Base-by-base conservation (phyloP, 78 protist genomes). In the Dictyostelium brefeldianum region DNA sequence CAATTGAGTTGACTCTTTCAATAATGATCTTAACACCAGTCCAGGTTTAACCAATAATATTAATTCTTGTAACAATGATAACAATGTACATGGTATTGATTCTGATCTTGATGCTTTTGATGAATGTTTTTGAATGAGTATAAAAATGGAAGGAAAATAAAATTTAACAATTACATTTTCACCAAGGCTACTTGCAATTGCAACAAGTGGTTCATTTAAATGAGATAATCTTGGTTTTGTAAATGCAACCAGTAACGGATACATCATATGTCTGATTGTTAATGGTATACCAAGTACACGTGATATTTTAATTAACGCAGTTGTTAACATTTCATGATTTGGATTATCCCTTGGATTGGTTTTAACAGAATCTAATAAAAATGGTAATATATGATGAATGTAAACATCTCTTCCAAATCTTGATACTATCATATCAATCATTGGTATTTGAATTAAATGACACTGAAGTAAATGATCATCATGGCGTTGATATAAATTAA, bases 311-410 rank as follows among this genome's bases (percentile, higher is more conserved):
- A 87, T 87, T 18, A 87, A 27, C 1, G 80, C 93, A 0, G 81
- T 74, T 27, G 59, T 77, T 14, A 77, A n/a, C 82, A 84, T 84
- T 6, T 87, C 93, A 20, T 87, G 93, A 64, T 87, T 87, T 15
- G 92, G 84, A n/a, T 87, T 87, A 6, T 87, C 93, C 8, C 78
- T 31, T 29, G 93, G 93, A 65, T 87, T 87, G 57, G 93, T 87
- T 36, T 77, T 74, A 15, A 87, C 71, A 51, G 67, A 43, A 20
- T 74, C 84, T 12, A 87, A 41, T 4, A 87, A 54, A 79, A 87
- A 87, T 15, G 93, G 93, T 25, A 87, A 70, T 14, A 87, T 87
- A 25, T 87, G 93, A 62, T 87, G 83, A 50, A 87, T 77, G 8
- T 77, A 87, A 12, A 57, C 53, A 25, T 87, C 93, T 18, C 93